phyloP scores from a whole-genome alignment of 331 rosid genomes.

The Quercus phellos region DNA sequence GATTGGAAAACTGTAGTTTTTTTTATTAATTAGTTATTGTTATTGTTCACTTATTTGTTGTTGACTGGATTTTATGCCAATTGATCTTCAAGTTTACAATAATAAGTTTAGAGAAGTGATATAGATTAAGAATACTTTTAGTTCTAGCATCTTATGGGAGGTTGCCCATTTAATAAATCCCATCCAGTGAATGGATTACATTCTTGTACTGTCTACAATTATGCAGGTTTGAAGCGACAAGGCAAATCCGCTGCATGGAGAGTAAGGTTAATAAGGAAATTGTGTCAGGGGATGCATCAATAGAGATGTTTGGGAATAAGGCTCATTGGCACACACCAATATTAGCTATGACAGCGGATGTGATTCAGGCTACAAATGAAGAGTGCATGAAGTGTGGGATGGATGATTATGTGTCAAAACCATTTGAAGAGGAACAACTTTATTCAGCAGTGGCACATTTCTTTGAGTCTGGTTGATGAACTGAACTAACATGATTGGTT shows the following conservation, averaged over 20 bases:
- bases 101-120: background rate
- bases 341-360: conserved; percentile 98
- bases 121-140: conserved; percentile 9
- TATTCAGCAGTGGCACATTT: conserved; percentile 52
- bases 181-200: conserved; percentile 6
- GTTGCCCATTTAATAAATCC: background rate
- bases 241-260: conserved; percentile 56
- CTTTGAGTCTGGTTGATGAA: conserved; percentile 44
- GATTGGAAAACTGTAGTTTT: background rate
- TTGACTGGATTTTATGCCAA: background rate
- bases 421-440: conserved; percentile 84
- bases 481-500: background rate
- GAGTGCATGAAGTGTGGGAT: conserved; percentile 83
- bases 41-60: background rate
- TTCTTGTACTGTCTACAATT: conserved; percentile 20
- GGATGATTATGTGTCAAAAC: conserved; percentile 86
- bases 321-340: conserved; percentile 76
- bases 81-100: background rate
- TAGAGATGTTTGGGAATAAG: conserved; percentile 50
- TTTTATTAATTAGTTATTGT: background rate
- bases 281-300: conserved; percentile 52
- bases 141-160: conserved; percentile 5
- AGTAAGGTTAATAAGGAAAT: conserved; percentile 48
- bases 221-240: conserved; percentile 74
- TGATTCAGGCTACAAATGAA: conserved; percentile 68